Base-by-base conservation (phyloP, 495 filamentous ascomycete genomes). In the Tuber microsphaerosporum region DNA sequence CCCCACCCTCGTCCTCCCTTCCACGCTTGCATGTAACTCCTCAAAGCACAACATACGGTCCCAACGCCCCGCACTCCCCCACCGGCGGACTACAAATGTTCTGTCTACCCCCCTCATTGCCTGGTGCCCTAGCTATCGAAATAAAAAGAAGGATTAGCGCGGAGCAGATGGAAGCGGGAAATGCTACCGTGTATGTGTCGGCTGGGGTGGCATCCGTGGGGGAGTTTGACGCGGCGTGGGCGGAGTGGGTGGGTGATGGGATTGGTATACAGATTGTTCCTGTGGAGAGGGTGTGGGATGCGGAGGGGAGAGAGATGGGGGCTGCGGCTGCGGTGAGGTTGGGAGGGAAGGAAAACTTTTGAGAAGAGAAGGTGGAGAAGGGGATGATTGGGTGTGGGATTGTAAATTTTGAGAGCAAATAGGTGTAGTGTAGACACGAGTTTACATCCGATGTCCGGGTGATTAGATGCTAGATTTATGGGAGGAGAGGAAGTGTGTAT, bases 281-380 rank as follows among this genome's bases (percentile, higher is more conserved):
- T 6, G 77, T 79, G 34, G 72, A 73, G 12, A 51, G 61, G 41
- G 61, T 79, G 31, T 79, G 77, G 77, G 77, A 79, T 56, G 75
- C 65, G n/a, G 72, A 79, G 34, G 73, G 77, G 17, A n/a, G 22
- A n/a, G 56, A 68, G n/a, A 73, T 68, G 17, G 76, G 76, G 7
- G 45, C 75, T 42, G 73, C 73, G 2, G 73, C 69, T 71, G 61
- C 72, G 26, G 70, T 73, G 10, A 79, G 77, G 71, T 73, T 79
- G 70, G 74, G 73, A 22, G 20, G 76, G 56, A 34, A 65, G 56
- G 56, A 65, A 8, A 26, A 2, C 6, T 65, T 65, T 65, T 65
- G 56, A 65, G 26, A 65, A 17, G 56, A 12, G 42, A 43, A 43
- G 42, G 42, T 12, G 42, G 26, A 22, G 51, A 17, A 16, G 26